Conservation (phyloP, 2,329 filamentous ascomycete species). For the Aspergillus caelatus region DNA sequence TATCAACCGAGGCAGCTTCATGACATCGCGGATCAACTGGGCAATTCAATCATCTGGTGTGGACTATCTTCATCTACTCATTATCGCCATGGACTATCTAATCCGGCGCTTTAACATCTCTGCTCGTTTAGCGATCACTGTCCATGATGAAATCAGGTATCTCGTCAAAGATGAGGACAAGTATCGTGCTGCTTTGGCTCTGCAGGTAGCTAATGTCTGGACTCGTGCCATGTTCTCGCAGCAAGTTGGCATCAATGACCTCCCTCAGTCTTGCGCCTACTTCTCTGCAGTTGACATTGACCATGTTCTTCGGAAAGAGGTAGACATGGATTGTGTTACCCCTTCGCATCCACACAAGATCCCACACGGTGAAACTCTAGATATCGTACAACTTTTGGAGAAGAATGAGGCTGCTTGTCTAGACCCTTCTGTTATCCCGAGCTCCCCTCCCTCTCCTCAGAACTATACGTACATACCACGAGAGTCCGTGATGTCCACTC, state of each 20-base stretch:
- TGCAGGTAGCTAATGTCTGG: conserved; percentile 95
- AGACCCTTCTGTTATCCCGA: conserved; percentile 65
- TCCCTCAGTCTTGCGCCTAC: conserved; percentile 92
- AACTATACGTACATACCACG: conserved; percentile 70
- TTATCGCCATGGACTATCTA: conserved; percentile 93
- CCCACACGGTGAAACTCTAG: conserved; percentile 80
- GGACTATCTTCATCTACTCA: conserved; percentile 92
- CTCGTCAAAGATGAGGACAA: conserved; percentile 82
- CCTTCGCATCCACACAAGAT: conserved; percentile 81
- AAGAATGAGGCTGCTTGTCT: conserved; percentile 71
- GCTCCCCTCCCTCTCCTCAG: conserved; percentile 61
- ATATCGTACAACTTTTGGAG: conserved; percentile 75
- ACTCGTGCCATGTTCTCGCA: conserved; percentile 96
- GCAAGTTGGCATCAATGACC: conserved; percentile 92
- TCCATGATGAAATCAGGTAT: conserved; percentile 97
- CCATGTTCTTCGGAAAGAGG: conserved; percentile 93
- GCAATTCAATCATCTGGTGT: conserved; percentile 97
- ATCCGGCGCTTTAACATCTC: conserved; percentile 80
- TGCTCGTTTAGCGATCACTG: conserved; percentile 86
- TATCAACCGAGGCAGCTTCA: conserved; percentile 85
- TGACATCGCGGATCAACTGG: conserved; percentile 98
- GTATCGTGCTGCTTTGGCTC: conserved; percentile 86
- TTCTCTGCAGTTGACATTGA: conserved; percentile 97
- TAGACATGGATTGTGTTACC: conserved; percentile 96
- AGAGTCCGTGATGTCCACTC: conserved; percentile 74